phyloP scores from a whole-genome alignment of 345 rosid genomes.

The Microcos paniculata region DNA sequence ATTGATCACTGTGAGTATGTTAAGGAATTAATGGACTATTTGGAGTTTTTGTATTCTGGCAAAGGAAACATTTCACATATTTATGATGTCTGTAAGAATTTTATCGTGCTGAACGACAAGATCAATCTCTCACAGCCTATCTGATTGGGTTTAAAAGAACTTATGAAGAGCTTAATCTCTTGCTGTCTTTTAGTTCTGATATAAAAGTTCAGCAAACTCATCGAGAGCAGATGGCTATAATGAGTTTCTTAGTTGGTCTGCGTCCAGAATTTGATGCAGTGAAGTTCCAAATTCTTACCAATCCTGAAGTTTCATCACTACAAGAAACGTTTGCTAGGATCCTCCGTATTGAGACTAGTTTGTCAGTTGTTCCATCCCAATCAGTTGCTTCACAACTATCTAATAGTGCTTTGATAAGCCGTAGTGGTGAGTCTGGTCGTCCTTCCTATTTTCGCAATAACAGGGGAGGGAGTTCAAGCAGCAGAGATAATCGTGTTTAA shows the following conservation, averaged over 20 bases:
- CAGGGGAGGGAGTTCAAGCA: too few relatives aligned
- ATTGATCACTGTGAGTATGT: neutral
- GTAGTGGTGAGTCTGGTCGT: neutral
- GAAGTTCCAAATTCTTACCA: neutral
- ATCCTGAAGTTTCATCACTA: neutral
- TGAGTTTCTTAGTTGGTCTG: conserved; percentile 2
- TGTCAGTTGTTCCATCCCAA: neutral
- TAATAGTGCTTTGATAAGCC: neutral
- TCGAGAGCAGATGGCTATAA: neutral
- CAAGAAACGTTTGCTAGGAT: neutral
- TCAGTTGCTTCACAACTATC: neutral
- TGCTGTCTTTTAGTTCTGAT: neutral
- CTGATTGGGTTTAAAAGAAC: too few relatives aligned
- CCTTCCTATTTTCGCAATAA: too few relatives aligned
- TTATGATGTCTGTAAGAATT: neutral
- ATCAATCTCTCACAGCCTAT: too few relatives aligned
- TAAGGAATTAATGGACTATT: neutral
- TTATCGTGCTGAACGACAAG: neutral
- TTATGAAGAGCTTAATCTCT: neutral
- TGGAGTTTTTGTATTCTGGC: neutral
- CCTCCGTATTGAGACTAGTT: neutral
- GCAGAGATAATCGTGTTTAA: too few relatives aligned
- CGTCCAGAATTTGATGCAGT: neutral
- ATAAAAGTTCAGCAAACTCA: neutral
- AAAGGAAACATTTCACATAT: neutral